phyloP scores from a whole-genome alignment of 805 yeast genomes.

The Candida germanica region DNA sequence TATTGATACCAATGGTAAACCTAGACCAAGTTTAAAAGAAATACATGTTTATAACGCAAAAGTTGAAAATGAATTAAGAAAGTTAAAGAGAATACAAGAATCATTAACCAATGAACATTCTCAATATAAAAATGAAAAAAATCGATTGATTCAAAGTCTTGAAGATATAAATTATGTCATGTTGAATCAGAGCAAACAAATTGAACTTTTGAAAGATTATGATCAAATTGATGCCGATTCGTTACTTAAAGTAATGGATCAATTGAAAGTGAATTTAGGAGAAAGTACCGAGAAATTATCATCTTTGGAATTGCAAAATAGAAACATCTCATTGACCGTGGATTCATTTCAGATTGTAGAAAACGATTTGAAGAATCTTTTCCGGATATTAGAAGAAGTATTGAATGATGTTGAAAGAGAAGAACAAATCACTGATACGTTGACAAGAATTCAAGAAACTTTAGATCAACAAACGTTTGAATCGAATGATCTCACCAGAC shows the following conservation, averaged over 20 bases:
- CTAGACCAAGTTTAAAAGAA: constrained; percentile 37
- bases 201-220: constrained; percentile 58
- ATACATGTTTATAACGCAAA: constrained; percentile 46
- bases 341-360: constrained; percentile 53
- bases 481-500: constrained; percentile 40
- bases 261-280: constrained; percentile 45
- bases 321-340: constrained; percentile 51
- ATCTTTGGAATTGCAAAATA: constrained; percentile 40
- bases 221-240: constrained; percentile 59
- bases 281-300: constrained; percentile 25
- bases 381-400: constrained; percentile 51
- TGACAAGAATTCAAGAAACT: constrained; percentile 38
- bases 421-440: constrained; percentile 37
- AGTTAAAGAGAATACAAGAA: constrained; percentile 62
- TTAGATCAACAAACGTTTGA: constrained; percentile 36
- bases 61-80: constrained; percentile 60
- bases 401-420: constrained; percentile 41
- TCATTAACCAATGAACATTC: constrained; percentile 57
- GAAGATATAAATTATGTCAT: constrained; percentile 60
- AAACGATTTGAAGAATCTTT: constrained; percentile 38
- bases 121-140: constrained; percentile 61
- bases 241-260: constrained; percentile 50
- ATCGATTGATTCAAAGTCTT: constrained; percentile 51
- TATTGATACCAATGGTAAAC: constrained; percentile 17
- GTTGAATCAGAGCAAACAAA: constrained; percentile 53